A percentile compares a stretch with the other conserved stretches of the same genome.
phyloP scores from a whole-genome alignment of 1,284 basidiomycete species.

The Austroboletus olivaceoglutinosus region DNA sequence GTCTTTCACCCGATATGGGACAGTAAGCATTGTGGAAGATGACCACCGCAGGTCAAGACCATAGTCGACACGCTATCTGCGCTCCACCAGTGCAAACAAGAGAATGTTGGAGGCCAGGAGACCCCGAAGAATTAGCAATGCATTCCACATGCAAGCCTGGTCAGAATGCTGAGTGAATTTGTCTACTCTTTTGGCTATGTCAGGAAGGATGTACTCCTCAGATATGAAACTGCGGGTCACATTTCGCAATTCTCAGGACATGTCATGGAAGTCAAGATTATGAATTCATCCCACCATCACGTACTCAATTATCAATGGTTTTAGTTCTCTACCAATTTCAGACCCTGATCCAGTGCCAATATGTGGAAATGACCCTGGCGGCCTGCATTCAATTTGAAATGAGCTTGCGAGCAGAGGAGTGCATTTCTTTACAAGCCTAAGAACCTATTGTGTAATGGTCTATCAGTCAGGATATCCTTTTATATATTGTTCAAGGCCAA shows the following conservation, averaged over 20 bases:
- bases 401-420: slow-evolving; percentile 6
- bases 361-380: slow-evolving; percentile 25
- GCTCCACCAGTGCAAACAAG: slow-evolving; percentile 37
- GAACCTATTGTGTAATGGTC: slow-evolving; percentile 40
- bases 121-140: slow-evolving; percentile 42
- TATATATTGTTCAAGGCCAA: slow-evolving; percentile 38
- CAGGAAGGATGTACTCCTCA: neutral
- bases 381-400: slow-evolving; percentile 4
- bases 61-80: slow-evolving; percentile 49
- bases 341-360: slow-evolving; percentile 30
- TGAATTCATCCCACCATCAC: slow-evolving; percentile 24
- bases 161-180: slow-evolving; percentile 4
- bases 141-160: slow-evolving; percentile 25
- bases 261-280: slow-evolving; percentile 15
- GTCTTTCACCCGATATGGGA: slow-evolving; percentile 18
- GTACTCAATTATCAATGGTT: slow-evolving; percentile 22
- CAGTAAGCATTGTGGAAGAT: neutral
- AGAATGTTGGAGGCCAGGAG: slow-evolving; percentile 42
- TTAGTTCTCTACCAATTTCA: slow-evolving; percentile 12
- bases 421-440: slow-evolving; percentile 24
- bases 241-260: neutral
- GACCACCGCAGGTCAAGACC: slow-evolving; percentile 40
- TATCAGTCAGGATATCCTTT: slow-evolving; percentile 48
- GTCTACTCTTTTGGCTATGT: slow-evolving; percentile 22
- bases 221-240: slow-evolving; percentile 25